These are phyloP conservation scores for Mortierella sp. DNA, from an alignment of 371 early-diverging fungal species.

Conservation along the genomic window DNA sequence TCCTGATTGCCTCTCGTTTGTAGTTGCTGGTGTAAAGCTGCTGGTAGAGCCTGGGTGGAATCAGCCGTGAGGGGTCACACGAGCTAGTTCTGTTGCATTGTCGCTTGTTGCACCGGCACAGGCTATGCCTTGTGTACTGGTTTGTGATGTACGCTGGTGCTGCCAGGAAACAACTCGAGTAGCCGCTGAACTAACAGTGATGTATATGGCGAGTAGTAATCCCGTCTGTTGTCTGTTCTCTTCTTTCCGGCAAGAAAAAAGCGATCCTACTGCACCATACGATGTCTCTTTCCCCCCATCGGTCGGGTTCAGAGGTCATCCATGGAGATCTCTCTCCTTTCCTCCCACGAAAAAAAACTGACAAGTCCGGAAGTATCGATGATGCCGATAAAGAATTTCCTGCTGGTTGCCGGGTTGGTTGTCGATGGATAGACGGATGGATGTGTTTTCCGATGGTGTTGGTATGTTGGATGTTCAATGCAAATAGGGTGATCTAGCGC, in stretches of 20 bases:
- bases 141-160: background rate
- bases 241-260: background rate
- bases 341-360: background rate
- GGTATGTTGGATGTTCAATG: no score
- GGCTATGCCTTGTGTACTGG: background rate
- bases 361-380: background rate
- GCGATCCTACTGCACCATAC: background rate
- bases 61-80: background rate
- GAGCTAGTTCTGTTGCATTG: background rate
- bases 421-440: constrained; percentile 16
- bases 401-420: background rate
- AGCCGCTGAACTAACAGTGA: background rate
- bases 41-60: background rate
- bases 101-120: background rate
- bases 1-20: background rate
- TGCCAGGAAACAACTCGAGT: background rate
- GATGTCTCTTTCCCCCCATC: background rate
- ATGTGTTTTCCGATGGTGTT: background rate
- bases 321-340: background rate
- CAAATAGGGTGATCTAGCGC: no score
- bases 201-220: background rate
- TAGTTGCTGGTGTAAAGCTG: background rate
- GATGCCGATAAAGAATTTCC: constrained; percentile 7
- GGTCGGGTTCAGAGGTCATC: background rate
- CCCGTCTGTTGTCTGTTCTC: background rate